These are phyloP conservation scores for Trypanosoma avium DNA, from an alignment of 208 protist genomes.

Conservation along the genomic window DNA sequence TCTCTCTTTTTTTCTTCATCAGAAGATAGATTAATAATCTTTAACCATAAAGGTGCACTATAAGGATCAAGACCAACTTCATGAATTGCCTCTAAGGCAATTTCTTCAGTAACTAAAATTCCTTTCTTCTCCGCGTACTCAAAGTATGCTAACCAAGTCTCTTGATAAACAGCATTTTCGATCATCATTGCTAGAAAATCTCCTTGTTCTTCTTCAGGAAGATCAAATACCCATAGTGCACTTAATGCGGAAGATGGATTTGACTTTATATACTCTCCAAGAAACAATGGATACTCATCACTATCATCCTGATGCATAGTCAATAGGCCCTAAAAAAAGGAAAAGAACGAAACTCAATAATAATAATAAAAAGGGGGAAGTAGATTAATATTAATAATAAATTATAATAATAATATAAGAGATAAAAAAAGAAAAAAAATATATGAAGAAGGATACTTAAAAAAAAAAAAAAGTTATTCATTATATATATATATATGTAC, in stretches of 20 bases:
- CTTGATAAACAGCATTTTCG: conserved; percentile 65
- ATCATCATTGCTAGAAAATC: conserved; percentile 55
- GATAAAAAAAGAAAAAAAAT: conserved; percentile 16
- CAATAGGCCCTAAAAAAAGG: too few relatives aligned
- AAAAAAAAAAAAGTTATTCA: too few relatives aligned
- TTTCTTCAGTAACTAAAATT: conserved; percentile 51
- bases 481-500: too few relatives aligned
- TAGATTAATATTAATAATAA: too few relatives aligned
- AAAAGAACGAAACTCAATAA: too few relatives aligned
- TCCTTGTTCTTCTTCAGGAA: conserved; percentile 52
- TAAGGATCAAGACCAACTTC: conserved; percentile 72
- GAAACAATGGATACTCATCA: conserved; percentile 16
- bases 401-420: not conserved
- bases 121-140: conserved; percentile 45
- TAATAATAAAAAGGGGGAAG: too few relatives aligned
- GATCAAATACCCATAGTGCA: conserved; percentile 39
- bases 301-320: too few relatives aligned
- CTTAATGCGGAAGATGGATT: conserved; percentile 58
- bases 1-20: conserved; percentile 41
- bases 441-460: not conserved
- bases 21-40: conserved; percentile 33
- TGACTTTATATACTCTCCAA: conserved; percentile 34
- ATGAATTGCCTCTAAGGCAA: conserved; percentile 64
- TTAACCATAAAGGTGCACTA: conserved; percentile 72
- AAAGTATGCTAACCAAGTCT: conserved; percentile 84